Evolutionary conservation across 1,139 yeast genomes (phyloP), one percentile per base, ranked within the genome.

Genomic region (Geotrichum australiense): DNA sequence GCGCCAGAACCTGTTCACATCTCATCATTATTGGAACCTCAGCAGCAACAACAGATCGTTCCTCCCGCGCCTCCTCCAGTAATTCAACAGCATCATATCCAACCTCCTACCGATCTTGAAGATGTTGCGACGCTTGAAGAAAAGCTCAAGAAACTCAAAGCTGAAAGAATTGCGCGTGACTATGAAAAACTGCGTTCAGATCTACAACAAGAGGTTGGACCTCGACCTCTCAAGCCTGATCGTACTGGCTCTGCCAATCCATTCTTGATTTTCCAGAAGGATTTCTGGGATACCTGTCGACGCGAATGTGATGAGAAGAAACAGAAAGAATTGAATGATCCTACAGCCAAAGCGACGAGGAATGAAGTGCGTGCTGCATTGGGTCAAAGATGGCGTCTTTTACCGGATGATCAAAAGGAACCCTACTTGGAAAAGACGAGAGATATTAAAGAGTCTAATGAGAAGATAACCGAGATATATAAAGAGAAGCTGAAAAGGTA

Each of bases 331-430:
- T 50, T 56, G 2, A 56, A 54, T 2, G 61, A 58, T 37, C 51
- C 61, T 0, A 58, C 53, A 14, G 60, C 60, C 21, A 52, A 54
- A 33, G 69, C 68, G 1, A 52, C 67, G 3, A 57, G 67, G 24
- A 61, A 66, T 39, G 70, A 66, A 45, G 66, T 66, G 11, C 61
- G 70, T 3, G 64, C 68, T 2, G 59, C 65, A 1, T 53, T 66
- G 26, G 70, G 70, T 15, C 58, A 61, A 40, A 63, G 63, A 53
- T 66, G 70, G 70, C 54, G 69, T 35, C 65, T 59, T 29, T 48
- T 66, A 24, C 63, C 67, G 1, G 67, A 63, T 8, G 58, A 48
- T 2, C 59, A 61, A 24, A 61, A 64, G 45, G 53, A 55, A 37
- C 69, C 69, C 0, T 64, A 64, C 45, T 47, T 64, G 19, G 57